phyloP scores from a whole-genome alignment of 2,329 filamentous ascomycete species.

The Arthrinium puccinioides region DNA sequence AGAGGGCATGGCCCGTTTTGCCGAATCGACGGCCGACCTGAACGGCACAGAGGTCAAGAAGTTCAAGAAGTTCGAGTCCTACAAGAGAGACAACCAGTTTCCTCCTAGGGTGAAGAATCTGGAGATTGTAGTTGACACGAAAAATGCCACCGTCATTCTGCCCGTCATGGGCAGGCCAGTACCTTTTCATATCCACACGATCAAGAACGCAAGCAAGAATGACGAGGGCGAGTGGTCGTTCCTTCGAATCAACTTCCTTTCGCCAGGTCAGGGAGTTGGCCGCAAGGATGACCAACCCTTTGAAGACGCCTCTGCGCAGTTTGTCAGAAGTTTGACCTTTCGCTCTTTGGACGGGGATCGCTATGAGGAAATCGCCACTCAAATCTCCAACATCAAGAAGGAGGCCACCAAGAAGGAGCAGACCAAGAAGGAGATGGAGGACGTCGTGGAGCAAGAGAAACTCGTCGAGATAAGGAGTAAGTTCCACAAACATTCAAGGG shows the following conservation, averaged over 20 bases:
- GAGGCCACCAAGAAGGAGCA: slow-evolving; percentile 87
- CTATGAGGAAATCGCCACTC: slow-evolving; percentile 82
- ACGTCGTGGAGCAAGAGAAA: slow-evolving; percentile 98
- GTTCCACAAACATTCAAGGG: slow-evolving; percentile 22
- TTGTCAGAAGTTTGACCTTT: slow-evolving; percentile 92
- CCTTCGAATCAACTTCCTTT: slow-evolving; percentile 93
- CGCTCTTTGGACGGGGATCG: slow-evolving; percentile 82
- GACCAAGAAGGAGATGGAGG: slow-evolving; percentile 99
- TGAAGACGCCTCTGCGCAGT: slow-evolving; percentile 91
- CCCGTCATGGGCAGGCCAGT: slow-evolving; percentile 97
- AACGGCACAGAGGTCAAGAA: slow-evolving; percentile 94
- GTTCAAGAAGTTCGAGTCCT: slow-evolving; percentile 98
- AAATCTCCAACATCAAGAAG: slow-evolving; percentile 95
- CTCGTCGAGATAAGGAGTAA: slow-evolving; percentile 86
- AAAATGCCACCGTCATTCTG: slow-evolving; percentile 83
- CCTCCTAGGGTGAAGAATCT: slow-evolving; percentile 77
- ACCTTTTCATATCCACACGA: slow-evolving; percentile 94
- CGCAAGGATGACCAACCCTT: slow-evolving; percentile 97
- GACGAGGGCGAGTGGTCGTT: slow-evolving; percentile 93
- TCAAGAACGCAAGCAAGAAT: slow-evolving; percentile 98
- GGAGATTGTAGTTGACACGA: slow-evolving; percentile 82
- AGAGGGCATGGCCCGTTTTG: slow-evolving; percentile 78
- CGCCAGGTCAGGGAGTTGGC: slow-evolving; percentile 92
- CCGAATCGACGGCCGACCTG: slow-evolving; percentile 74
- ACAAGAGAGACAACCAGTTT: slow-evolving; percentile 95